phyloP scores from a whole-genome alignment of 805 yeast genomes.

The Ogataea pilisensis region DNA sequence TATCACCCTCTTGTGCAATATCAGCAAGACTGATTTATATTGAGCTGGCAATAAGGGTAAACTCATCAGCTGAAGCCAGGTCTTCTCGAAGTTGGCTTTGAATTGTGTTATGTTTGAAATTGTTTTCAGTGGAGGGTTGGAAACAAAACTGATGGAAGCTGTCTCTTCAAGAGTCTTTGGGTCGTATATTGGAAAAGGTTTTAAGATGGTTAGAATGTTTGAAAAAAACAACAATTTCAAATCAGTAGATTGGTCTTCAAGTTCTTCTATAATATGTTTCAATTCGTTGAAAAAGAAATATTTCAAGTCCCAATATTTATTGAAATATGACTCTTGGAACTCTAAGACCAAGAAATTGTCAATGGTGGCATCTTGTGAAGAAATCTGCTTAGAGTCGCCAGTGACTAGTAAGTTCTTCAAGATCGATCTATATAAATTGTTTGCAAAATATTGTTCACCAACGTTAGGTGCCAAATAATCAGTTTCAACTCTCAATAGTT shows the following conservation, averaged over 20 bases:
- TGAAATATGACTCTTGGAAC: slow-evolving; percentile 52
- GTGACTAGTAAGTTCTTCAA: slow-evolving; percentile 30
- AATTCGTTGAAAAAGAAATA: slow-evolving; percentile 62
- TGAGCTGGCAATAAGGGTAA: slow-evolving; percentile 43
- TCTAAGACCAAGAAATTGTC: slow-evolving; percentile 39
- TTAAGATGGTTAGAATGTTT: slow-evolving; percentile 38
- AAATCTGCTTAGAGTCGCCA: slow-evolving; percentile 34
- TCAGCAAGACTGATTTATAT: slow-evolving; percentile 62
- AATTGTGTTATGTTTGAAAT: slow-evolving; percentile 37
- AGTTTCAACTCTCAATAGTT: slow-evolving; percentile 54
- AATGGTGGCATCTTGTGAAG: slow-evolving; percentile 43
- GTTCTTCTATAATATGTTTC: slow-evolving; percentile 22
- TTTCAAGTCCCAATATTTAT: slow-evolving; percentile 70
- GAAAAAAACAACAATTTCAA: slow-evolving; percentile 29
- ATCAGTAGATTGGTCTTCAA: slow-evolving; percentile 13
- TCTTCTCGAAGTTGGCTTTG: slow-evolving; percentile 63
- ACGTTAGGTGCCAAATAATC: slow-evolving; percentile 44
- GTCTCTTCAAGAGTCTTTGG: slow-evolving; percentile 33
- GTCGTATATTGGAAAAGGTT: slow-evolving; percentile 28
- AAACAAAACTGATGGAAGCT: slow-evolving; percentile 29
- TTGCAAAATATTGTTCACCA: slow-evolving; percentile 62
- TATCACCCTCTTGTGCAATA: slow-evolving; percentile 79
- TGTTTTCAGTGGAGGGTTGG: slow-evolving; percentile 42
- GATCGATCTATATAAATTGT: slow-evolving; percentile 41
- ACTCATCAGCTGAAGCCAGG: slow-evolving; percentile 57